Base-by-base conservation (phyloP, 2,329 filamentous ascomycete genomes). In the Claviceps africana region DNA sequence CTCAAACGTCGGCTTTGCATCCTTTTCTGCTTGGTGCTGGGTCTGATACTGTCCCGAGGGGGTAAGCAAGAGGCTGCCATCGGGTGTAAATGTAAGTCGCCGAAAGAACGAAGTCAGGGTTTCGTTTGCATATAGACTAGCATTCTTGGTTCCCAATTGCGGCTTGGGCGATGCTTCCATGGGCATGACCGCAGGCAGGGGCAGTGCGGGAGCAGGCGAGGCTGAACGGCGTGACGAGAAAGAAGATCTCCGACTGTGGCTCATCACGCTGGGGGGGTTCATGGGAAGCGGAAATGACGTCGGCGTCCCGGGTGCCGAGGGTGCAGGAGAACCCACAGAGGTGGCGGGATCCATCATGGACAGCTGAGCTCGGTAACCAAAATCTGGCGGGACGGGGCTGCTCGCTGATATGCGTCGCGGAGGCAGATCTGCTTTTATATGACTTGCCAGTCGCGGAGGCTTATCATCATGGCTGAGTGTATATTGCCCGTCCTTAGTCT, bases 91-190 rank as follows among this genome's bases (percentile, higher is more conserved):
- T 0, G 91, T 90, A 48, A 98, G 73, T 47, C 93, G 82, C 50
- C 93, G 79, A 71, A 98, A 98, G 71, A 98, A 98, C 0, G 93
- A 97, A 0, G 91, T 96, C 54, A 97, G 79, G 0, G 91, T 96
- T 69, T 98, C 93, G 61, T 96, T 97, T 46, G 89, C 89, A 65
- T 98, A 98, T 46, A 98, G 83, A 59, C 83, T 89, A 43, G 89
- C 83, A 60, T 95, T 96, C 64, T 84, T 88, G 51, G 88, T 78
- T 10, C 84, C 84, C 17, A 84, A 60, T 31, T 77, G 79, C 9
- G 89, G 82, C 60, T 87, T 89, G 1, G 93, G 94, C 0, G 90
- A 95, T 9, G 88, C 79, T 60, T 91, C 91, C 66, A 93, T 84
- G 1, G 91, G 88, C 82, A 96, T 95, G 30, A 98, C 91, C 2